Evolutionary conservation across 306 rosid species (phyloP).

Genomic region (Carpinus fangiana): DNA sequence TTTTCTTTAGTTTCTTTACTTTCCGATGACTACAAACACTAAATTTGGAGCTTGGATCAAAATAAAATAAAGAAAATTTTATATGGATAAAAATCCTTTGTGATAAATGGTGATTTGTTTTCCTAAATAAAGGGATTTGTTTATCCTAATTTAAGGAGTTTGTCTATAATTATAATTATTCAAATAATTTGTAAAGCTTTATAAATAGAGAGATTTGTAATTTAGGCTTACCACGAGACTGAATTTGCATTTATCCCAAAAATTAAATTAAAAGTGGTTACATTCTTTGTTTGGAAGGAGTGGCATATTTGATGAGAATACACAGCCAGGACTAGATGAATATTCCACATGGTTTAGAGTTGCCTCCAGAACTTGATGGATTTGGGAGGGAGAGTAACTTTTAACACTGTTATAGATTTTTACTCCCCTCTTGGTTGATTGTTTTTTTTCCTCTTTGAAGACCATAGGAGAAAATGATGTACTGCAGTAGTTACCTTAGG

Average conservation of each 20-base stretch:
- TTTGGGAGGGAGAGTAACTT: too few species aligned
- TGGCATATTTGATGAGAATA: not conserved
- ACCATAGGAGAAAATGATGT: not conserved
- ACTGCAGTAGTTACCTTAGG: not conserved
- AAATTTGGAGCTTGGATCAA: not conserved
- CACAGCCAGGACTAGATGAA: conserved; percentile 8
- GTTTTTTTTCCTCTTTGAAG: not conserved
- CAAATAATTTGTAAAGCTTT: too few species aligned
- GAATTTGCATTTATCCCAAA: too few species aligned
- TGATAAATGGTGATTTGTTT: too few species aligned
- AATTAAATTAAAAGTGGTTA: not conserved
- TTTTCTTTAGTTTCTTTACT: not conserved
- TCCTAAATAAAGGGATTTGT: too few species aligned
- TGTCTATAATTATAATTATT: too few species aligned
- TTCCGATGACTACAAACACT: not conserved
- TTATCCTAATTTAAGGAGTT: too few species aligned
- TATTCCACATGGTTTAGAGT: not conserved
- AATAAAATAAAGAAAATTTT: not conserved
- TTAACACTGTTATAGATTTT: not conserved
- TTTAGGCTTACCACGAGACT: too few species aligned
- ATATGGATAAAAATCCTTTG: too few species aligned
- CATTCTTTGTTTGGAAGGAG: not conserved
- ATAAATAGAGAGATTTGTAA: too few species aligned
- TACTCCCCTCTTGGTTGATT: not conserved
- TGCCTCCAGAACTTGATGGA: not conserved